Evolutionary conservation across 805 yeast genomes (phyloP).

Genomic region (Schwanniomyces polymorphus): DNA sequence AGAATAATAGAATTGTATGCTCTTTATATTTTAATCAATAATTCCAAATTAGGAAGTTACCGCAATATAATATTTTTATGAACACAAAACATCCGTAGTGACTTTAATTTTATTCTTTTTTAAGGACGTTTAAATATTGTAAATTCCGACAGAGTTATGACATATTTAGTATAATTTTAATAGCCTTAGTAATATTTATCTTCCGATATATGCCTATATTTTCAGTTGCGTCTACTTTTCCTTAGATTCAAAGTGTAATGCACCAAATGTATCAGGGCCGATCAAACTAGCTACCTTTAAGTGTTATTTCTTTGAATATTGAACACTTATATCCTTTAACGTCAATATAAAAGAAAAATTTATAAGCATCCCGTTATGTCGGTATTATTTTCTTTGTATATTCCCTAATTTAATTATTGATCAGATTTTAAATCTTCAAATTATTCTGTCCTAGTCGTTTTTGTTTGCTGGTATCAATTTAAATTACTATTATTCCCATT

Average conservation of each 20-base stretch:
- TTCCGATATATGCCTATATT: too few species aligned
- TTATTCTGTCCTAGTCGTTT: slow-evolving; percentile 59
- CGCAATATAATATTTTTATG: not conserved
- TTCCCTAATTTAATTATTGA: too few species aligned
- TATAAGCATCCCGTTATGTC: too few species aligned
- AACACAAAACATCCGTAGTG: too few species aligned
- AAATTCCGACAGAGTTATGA: too few species aligned
- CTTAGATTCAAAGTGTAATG: slow-evolving; percentile 69
- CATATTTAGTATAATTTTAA: not conserved
- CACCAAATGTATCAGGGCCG: slow-evolving; percentile 83
- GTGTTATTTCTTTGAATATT: slow-evolving; percentile 65
- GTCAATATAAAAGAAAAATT: too few species aligned
- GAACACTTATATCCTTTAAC: slow-evolving; percentile 32
- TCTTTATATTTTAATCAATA: not conserved
- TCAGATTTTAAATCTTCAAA: slow-evolving; percentile 62
- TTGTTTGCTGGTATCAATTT: slow-evolving; percentile 67
- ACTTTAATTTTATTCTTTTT: too few species aligned
- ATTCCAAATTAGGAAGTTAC: not conserved
- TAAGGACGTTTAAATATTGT: too few species aligned
- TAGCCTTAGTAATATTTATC: too few species aligned
- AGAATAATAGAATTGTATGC: not conserved
- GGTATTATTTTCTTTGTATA: too few species aligned
- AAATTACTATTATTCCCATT: slow-evolving; percentile 72
- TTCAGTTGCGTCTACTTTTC: slow-evolving; percentile 24
- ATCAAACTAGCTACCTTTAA: slow-evolving; percentile 87